Base-by-base conservation (phyloP, 495 filamentous ascomycete species). In the Cenococcum geophilum region DNA sequence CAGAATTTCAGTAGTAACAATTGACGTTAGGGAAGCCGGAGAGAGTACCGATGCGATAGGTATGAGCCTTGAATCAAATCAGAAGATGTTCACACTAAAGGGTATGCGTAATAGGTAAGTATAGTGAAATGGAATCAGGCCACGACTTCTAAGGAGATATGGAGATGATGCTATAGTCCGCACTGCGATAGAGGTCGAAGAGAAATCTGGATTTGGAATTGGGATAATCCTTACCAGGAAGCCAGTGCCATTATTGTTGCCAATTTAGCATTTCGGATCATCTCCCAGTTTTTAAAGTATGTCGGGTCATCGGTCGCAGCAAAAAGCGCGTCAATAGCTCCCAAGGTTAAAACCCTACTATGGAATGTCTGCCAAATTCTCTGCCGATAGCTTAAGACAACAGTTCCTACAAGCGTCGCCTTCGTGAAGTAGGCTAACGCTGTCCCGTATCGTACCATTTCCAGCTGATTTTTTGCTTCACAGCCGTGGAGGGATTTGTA, bases 351-450 rank as follows among this genome's bases (percentile, higher is more conserved):
- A 0, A 65, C 37, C 32, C 71, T 71, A 34, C 61, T 51, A 45
- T 73, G 66, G 42, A 76, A 57, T 0, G 74, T 74, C 18, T 70
- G 59, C 74, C 74, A 76, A 43, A 75, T 63, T n/a, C 74, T 67
- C 61, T 76, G 74, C 36, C 74, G 73, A 61, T 53, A 62, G 42
- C 71, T 67, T 36, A 76, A 54, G 16, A 76, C 63, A 10, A 72
- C 53, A 9, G 72, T 64, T 18, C 72, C 71, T 45, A 74, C 74
- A 59, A 76, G 60, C 18, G 64, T 63, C 5, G 72, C 68, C 58
- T 75, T 76, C 0, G 72, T 74, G 22, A 70, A 74, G 57, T 73
- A 76, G 4, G 74, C 74, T 37, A 76, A 58, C 0, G 72, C 74
- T 8, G 70, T 73, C 8, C 74, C 74, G 57, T 68, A 65, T 10